Evolutionary conservation across 257 asterid species (phyloP), one percentile per base, ranked within the genome.

Genomic region (Scutellaria minor): DNA sequence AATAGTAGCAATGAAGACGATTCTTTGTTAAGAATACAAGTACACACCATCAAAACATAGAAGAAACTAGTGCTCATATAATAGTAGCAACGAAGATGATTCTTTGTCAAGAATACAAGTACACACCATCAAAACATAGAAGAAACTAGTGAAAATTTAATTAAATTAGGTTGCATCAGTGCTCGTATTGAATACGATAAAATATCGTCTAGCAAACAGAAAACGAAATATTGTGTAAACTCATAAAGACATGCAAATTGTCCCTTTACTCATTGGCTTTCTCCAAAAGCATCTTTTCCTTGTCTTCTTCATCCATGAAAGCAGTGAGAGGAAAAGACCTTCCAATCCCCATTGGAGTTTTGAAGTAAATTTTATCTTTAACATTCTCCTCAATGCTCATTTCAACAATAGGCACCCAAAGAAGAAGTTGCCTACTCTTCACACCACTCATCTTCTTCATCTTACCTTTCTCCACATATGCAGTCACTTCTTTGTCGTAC

Each of bases 401-500:
- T 66, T 95, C 99, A 63, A 83, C 93, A 6, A 92, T 86, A 0
- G 99, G 97, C 70, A 95, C 92, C 99, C 99, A 95, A 15, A 95
- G 7, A n/a, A 95, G 83, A 3, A 95, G 70, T 57, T 95, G 97
- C 66, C 87, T 95, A 65, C 95, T 90, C 90, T 88, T 95, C 64
- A 92, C 80, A 6, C 99, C 99, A 10, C 83, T 92, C 96, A 92
- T 95, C 82, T 84, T 95, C 83, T 87, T 86, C 99, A 95, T 95
- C 90, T 80, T 95, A 5, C 81, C 86, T 81, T 90, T 92, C 86
- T 90, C 97, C 48, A 95, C 77, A 2, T 78, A 90, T 0, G 96
- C 93, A 1, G 97, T 95, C 74, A 92, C 99, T 78, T 95, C 98
- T 0, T 60, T 53, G 7, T 83, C 96, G 70, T 95, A 95, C 62